Evolutionary conservation across 345 rosid species (phyloP), one percentile per base, ranked within the genome.

Genomic region (Populus simonii): DNA sequence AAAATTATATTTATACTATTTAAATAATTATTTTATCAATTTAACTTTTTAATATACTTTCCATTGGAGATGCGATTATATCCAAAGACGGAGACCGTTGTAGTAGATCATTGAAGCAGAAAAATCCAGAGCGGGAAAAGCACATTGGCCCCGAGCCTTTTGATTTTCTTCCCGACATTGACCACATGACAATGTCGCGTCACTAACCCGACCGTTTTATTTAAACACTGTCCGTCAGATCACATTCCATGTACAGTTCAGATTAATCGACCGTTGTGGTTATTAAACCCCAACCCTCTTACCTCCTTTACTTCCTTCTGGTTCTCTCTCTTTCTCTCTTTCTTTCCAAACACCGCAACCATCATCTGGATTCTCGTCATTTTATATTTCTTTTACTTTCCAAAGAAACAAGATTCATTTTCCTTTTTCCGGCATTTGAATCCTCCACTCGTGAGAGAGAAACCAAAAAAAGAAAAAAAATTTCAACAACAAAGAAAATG

Each of bases 251-350:
- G 70, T 22, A 87, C 85, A 89, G 86, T 47, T n/a, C 45, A 75
- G 68, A 84, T 88, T 53, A 68, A 17, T 79, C 79, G 92, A 86
- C 90, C 93, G 94, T 91, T 91, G 62, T 6, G 39, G 62, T 9
- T 39, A 65, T 62, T 70, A 75, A 79, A 66, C 18, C 33, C 55
- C 49, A 35, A 41, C 43, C 41, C 66, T 10, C 23, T 23, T 15
- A 23, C 10, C 17, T 2, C 38, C 27, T 27, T 27, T 27, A 29
- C 31, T 27, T 63, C 57, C 33, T 41, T 36, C 35, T 16, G 6
- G 22, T 0, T 33, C 35, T 33, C 63, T 35, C 7, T 66, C 23
- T 16, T 0, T 33, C 35, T 33, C 63, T 35, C 7, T 66, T 33
- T 16, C 22, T 66, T 66, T 57, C 78, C 1, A 27, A 27, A 27